A percentile compares a stretch with the other conserved stretches of the same genome.
Evolutionary conservation across 768 basidiomycete genomes (phyloP).

Genomic region (Pilatotrama ljubarskyi): DNA sequence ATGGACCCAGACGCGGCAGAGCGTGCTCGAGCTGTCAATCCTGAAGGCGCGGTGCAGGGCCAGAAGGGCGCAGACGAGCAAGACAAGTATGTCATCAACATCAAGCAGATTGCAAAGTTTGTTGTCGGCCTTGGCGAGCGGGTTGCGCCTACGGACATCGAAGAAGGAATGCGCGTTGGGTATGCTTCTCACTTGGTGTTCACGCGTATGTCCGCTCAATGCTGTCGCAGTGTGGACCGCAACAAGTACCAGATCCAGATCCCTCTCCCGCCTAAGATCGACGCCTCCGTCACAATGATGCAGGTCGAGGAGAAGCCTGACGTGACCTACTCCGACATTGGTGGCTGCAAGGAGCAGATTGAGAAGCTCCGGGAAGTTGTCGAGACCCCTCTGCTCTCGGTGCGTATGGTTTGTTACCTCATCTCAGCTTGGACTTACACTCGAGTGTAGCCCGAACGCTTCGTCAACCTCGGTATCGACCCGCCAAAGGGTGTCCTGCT

Average conservation of each 20-base stretch:
- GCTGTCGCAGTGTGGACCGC: conserved; percentile 73
- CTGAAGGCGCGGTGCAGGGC: conserved; percentile 74
- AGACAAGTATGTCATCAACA: conserved; percentile 99
- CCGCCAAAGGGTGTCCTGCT: conserved; percentile 97
- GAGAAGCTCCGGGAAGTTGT: conserved; percentile 99
- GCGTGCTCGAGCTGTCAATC: conserved; percentile 76
- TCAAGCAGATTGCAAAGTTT: conserved; percentile 99
- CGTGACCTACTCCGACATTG: conserved; percentile 96
- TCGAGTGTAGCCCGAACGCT: conserved; percentile 84
- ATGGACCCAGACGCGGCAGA: conserved; percentile 75
- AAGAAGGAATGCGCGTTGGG: conserved; percentile 99
- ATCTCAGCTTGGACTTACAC: background rate
- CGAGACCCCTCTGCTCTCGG: conserved; percentile 91
- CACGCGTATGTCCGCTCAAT: background rate
- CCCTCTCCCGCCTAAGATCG: conserved; percentile 97
- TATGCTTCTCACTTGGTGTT: conserved; percentile 42
- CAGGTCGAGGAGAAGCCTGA: conserved; percentile 99
- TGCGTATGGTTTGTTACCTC: conserved; percentile 39
- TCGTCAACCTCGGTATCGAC: conserved; percentile 97
- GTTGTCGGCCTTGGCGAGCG: conserved; percentile 97
- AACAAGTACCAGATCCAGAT: conserved; percentile 99
- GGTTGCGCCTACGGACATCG: conserved; percentile 96
- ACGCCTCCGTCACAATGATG: conserved; percentile 99
- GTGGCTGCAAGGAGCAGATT: conserved; percentile 99
- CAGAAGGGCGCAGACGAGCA: conserved; percentile 98